phyloP scores from a whole-genome alignment of 257 asterid genomes.

The Gentiana straminea region DNA sequence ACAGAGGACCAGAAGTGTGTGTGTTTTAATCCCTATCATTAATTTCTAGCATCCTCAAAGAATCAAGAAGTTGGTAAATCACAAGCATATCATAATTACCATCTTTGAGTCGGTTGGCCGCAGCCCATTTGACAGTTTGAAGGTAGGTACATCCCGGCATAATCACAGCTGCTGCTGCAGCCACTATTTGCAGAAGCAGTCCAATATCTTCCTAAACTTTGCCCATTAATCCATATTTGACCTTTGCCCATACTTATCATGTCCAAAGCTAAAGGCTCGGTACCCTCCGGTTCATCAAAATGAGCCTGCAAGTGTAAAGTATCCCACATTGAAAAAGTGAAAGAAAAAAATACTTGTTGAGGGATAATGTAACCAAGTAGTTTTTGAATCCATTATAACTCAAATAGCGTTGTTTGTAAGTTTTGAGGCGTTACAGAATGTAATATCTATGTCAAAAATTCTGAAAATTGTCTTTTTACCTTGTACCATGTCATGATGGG shows the following conservation, averaged over 20 bases:
- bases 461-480: constrained; percentile 23
- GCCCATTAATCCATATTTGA: constrained; percentile 76
- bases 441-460: neutral
- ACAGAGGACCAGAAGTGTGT: no score
- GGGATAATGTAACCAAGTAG: no score
- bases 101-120: constrained; percentile 54
- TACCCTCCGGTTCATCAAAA: constrained; percentile 55
- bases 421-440: no score
- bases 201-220: constrained; percentile 73
- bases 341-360: no score
- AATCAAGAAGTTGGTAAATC: neutral
- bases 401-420: no score
- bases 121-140: constrained; percentile 58
- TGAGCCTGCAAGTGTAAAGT: constrained; percentile 32
- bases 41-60: constrained; percentile 20
- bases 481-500: constrained; percentile 66
- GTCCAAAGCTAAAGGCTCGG: constrained; percentile 64
- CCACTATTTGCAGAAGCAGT: constrained; percentile 37
- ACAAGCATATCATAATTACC: constrained; percentile 22
- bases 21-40: no score
- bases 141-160: constrained; percentile 36
- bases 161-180: constrained; percentile 42
- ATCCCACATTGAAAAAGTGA: no score
- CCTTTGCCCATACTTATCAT: constrained; percentile 77
- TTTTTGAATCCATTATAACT: no score